A percentile compares a stretch with the other conserved stretches of the same genome.
These are phyloP conservation scores for Crotalaria pallida DNA, from an alignment of 306 rosid genomes.

Conservation along the genomic window DNA sequence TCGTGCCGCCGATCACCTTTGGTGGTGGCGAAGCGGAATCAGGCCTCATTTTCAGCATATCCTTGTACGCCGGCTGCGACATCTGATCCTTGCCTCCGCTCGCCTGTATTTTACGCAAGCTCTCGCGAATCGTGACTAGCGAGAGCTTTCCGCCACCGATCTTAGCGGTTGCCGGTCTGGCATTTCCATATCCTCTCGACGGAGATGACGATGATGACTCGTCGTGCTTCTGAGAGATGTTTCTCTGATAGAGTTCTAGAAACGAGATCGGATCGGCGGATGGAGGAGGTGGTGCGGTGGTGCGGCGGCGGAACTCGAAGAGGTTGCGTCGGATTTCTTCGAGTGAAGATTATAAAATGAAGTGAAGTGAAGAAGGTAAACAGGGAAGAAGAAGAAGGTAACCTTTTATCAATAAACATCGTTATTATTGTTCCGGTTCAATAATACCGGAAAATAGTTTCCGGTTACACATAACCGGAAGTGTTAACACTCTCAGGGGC, in stretches of 20 bases:
- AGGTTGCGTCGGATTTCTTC: constrained; percentile 44
- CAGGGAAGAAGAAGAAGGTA: too few species aligned
- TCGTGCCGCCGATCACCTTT: constrained; percentile 28
- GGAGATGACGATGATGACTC: neutral
- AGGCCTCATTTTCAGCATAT: constrained; percentile 18
- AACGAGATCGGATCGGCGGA: constrained; percentile 18
- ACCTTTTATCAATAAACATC: too few species aligned
- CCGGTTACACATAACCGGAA: too few species aligned
- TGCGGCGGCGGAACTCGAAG: constrained; percentile 21
- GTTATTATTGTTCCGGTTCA: too few species aligned
- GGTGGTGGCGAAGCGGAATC: constrained; percentile 4
- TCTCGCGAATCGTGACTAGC: constrained; percentile 16
- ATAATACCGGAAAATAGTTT: too few species aligned
- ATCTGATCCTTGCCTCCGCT: neutral
- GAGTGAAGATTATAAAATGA: too few species aligned
- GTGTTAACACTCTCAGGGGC: too few species aligned
- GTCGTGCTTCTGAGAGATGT: neutral
- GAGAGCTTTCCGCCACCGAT: too few species aligned
- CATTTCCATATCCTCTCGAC: too few species aligned
- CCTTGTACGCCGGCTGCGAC: neutral
- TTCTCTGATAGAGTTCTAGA: constrained; percentile 29
- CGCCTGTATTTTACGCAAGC: constrained; percentile 5
- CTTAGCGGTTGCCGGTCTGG: too few species aligned
- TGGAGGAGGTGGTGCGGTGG: constrained; percentile 19
- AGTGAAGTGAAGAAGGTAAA: too few species aligned